Base-by-base conservation (phyloP, 208 protist species). In the Crithidia bombi region DNA sequence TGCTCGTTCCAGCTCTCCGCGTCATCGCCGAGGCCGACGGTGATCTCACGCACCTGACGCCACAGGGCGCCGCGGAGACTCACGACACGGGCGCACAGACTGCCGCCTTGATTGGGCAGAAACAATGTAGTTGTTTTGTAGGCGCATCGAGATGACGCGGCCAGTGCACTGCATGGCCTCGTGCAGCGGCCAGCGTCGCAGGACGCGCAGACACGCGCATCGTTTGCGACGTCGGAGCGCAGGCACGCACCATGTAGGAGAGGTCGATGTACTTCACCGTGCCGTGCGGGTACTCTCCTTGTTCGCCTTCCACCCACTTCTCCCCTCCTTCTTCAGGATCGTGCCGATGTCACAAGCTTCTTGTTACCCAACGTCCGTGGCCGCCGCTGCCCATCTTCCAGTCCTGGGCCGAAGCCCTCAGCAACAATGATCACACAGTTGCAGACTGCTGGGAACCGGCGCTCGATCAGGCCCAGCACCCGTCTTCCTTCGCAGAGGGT, bases 241-340 rank as follows among this genome's bases (percentile, higher is more conserved):
- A 96, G n/a, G 96, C 93, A 68, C 97, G 92, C 59, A 99, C 96
- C 82, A 96, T 98, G 85, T 98, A 99, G 0, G 93, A 97, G 41
- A 96, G 97, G 86, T 98, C 97, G 71, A 98, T 98, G 83, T 98
- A 98, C 81, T 97, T 98, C 43, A 96, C 87, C 25, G 83, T 93
- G 23, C 64, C 81, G 39, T 90, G 46, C 19, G 90, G 88, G 69
- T 89, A 96, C 55, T 76, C 30, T 69, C 66, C 59, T 79, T 72
- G 76, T 89, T 90, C 33, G 66, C 81, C 65, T 95, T 93, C 25
- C 98, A 69, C 69, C 79, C 89, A 55, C 79, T 73, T 64, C 91
- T 75, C 58, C 98, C 79, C 58, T 73, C 73, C 72, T 97, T 83
- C 76, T 89, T 96, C 10, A 98, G 80, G 28, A 97, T 76, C 25